A percentile compares a stretch with the other conserved stretches of the same genome.
These are phyloP conservation scores for Ceratobasidium sp. DNA, from an alignment of 1,284 basidiomycete species.

Conservation along the genomic window DNA sequence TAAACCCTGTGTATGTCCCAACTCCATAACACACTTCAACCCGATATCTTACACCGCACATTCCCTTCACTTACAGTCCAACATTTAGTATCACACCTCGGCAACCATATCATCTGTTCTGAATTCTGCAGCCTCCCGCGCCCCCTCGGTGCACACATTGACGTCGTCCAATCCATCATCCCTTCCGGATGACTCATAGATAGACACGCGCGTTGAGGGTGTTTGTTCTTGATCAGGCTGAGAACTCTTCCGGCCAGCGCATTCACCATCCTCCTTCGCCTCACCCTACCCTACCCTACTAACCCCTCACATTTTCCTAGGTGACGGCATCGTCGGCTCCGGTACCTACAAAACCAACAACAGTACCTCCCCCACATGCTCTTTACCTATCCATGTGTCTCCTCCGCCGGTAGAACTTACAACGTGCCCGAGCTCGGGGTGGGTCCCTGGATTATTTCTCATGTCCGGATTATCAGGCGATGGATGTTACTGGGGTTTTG, in stretches of 20 bases:
- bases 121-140: constrained; percentile 70
- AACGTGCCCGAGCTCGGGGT: constrained; percentile 66
- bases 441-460: constrained; percentile 77
- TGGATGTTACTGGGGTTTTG: constrained; percentile 69
- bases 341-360: constrained; percentile 72
- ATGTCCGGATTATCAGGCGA: constrained; percentile 68
- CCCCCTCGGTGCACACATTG: constrained; percentile 65
- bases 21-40: background rate
- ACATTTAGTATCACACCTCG: constrained; percentile 66
- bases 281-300: background rate
- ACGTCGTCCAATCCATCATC: constrained; percentile 70
- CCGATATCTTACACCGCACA: background rate
- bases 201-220: constrained; percentile 52
- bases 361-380: constrained; percentile 64
- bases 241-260: constrained; percentile 64
- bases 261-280: background rate
- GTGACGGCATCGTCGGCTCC: constrained; percentile 68
- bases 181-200: constrained; percentile 68
- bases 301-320: background rate
- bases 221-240: constrained; percentile 51
- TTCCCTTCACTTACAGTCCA: constrained; percentile 59
- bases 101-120: constrained; percentile 65
- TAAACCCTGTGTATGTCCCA: constrained; percentile 58
- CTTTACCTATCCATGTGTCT: constrained; percentile 69
- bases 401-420: constrained; percentile 54